Evolutionary conservation across 352 stramenopile species (phyloP), one percentile per base, ranked within the genome.

Genomic region (Blastocystis sp.): DNA sequence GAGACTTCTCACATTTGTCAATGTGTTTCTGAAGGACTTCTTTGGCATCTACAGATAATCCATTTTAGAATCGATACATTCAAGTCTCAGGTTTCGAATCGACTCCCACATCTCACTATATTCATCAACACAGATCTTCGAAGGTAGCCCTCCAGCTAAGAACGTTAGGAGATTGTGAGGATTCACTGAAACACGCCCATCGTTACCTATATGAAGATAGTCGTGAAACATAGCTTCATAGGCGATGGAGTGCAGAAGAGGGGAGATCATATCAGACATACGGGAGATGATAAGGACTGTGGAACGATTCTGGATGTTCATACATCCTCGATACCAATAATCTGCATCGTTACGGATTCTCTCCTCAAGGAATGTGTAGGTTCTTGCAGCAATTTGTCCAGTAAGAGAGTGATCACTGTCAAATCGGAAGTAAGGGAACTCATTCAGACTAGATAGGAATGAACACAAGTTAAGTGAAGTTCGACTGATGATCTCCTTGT

Each of bases 161-260:
- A 65, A 83, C 3, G 71, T 65, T 7, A 83, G 51, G 24, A 66
- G 21, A 27, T 83, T 29, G 54, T 83, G 71, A 32, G 49, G 71
- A 42, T 51, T 66, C 6, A 66, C 43, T 21, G 71, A 83, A 9
- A 83, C 21, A 35, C 66, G 57, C 5, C 71, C 71, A 29, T 83
- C 71, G 27, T 66, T 43, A n/a, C 71, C 24, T n/a, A 66, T 49
- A 43, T 83, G 71, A 14, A 83, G 51, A 32, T 83, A 83, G 54
- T 83, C 71, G 11, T 83, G 71, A n/a, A 83, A 52, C 71, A 83
- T 83, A 24, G 71, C 71, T 43, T 83, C 71, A 27, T 83, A 83
- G 5, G 71, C 54, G 16, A 83, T 59, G 24, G 71, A 83, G 49
- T 83, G 71, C 7, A 83, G 21, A 21, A 83, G 43, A 7, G 71